Conservation (phyloP, 1,284 basidiomycete species). For the Phellinidium pouzarii region DNA sequence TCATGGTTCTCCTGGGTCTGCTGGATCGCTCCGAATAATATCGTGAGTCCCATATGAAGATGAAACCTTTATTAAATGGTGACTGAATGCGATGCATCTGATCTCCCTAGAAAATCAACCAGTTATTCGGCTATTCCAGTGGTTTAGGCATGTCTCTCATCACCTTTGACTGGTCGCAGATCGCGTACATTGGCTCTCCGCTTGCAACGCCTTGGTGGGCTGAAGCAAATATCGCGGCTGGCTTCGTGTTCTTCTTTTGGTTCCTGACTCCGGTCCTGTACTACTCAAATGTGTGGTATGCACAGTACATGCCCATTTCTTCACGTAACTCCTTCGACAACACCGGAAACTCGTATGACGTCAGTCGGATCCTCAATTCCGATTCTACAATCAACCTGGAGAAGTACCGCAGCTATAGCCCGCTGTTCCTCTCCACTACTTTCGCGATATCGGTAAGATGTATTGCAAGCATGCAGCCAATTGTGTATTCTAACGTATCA, state of each 20-base stretch:
- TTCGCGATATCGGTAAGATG: constrained; percentile 42
- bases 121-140: constrained; percentile 29
- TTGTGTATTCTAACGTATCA: constrained; percentile 42
- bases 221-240: constrained; percentile 27
- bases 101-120: constrained; percentile 26
- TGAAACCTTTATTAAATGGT: not conserved
- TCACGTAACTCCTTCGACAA: constrained; percentile 54
- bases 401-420: constrained; percentile 76
- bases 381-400: constrained; percentile 52
- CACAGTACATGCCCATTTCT: constrained; percentile 39
- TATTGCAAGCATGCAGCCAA: constrained; percentile 33
- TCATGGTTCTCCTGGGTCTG: constrained; percentile 68
- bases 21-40: constrained; percentile 74
- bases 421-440: constrained; percentile 68
- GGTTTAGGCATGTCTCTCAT: constrained; percentile 28
- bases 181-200: constrained; percentile 52
- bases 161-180: constrained; percentile 38
- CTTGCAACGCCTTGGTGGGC: constrained; percentile 46
- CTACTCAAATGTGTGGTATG: constrained; percentile 22
- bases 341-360: constrained; percentile 61
- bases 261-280: constrained; percentile 29
- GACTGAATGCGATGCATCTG: not conserved
- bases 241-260: constrained; percentile 39
- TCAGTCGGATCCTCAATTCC: constrained; percentile 53
- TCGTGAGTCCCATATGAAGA: constrained; percentile 24